phyloP scores from a whole-genome alignment of 495 filamentous ascomycete genomes.

The Venustampulla echinocandica region DNA sequence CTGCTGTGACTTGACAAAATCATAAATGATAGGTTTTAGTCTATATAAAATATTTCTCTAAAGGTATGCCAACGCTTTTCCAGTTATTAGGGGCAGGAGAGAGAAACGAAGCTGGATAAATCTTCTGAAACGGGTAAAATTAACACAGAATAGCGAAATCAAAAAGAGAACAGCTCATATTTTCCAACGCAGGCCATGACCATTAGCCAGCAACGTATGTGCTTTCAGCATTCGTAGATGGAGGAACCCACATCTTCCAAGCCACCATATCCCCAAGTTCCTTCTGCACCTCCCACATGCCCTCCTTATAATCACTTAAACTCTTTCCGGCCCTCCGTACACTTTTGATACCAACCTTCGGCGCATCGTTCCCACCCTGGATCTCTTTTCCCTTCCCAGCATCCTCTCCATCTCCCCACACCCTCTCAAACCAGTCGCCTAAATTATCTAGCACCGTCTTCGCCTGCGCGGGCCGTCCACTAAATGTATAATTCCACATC shows the following conservation, averaged over 20 bases:
- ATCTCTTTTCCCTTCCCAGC: neutral
- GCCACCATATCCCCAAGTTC: constrained; percentile 12
- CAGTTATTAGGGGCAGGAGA: too few relatives aligned
- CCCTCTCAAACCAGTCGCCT: constrained; percentile 11
- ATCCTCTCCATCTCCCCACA: constrained; percentile 5
- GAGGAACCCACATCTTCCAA: constrained; percentile 16
- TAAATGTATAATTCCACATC: constrained; percentile 1
- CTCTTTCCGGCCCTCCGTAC: constrained; percentile 8
- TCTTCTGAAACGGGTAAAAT: too few relatives aligned
- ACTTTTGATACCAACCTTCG: constrained; percentile 13
- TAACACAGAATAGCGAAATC: too few relatives aligned
- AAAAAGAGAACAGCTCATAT: too few relatives aligned
- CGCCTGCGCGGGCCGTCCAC: neutral
- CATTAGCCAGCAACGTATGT: too few relatives aligned
- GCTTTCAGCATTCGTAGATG: too few relatives aligned
- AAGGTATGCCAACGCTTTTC: too few relatives aligned
- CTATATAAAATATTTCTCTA: too few relatives aligned
- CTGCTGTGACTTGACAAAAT: too few relatives aligned
- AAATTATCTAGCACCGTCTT: constrained; percentile 10
- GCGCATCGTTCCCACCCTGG: neutral
- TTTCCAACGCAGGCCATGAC: too few relatives aligned
- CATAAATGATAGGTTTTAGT: too few relatives aligned
- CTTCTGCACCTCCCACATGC: constrained; percentile 9
- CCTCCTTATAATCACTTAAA: constrained; percentile 11
- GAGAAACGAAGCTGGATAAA: too few relatives aligned